Conservation (phyloP, 495 filamentous ascomycete genomes). For the Neurospora sp. region DNA sequence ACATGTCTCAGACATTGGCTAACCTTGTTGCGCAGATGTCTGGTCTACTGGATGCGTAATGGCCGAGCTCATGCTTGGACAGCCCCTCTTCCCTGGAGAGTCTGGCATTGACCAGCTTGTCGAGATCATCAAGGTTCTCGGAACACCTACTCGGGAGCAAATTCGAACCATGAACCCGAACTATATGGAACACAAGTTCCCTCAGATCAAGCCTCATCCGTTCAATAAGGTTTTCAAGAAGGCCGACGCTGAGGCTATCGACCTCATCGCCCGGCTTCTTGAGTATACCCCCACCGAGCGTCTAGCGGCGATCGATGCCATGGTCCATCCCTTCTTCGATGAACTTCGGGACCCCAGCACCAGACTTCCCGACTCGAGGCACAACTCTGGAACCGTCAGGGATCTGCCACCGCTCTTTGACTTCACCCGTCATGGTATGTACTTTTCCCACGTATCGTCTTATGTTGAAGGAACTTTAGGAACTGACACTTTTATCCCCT, state of each 20-base stretch:
- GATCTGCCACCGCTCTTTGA: conserved; percentile 87
- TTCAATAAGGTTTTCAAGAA: conserved; percentile 99
- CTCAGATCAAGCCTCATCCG: conserved; percentile 98
- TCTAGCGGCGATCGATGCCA: conserved; percentile 86
- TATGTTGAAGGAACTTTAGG: background rate
- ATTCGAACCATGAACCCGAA: conserved; percentile 99
- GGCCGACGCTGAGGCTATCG: conserved; percentile 85
- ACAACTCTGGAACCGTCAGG: conserved; percentile 60
- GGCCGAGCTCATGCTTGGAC: conserved; percentile 97
- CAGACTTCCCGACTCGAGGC: conserved; percentile 85
- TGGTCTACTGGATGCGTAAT: conserved; percentile 99
- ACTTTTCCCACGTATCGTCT: background rate
- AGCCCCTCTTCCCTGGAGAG: conserved; percentile 97
- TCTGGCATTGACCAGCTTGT: conserved; percentile 98
- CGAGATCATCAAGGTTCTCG: conserved; percentile 98
- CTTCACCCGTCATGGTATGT: conserved; percentile 84
- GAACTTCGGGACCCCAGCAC: conserved; percentile 85
- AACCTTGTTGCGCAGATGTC: conserved; percentile 55
- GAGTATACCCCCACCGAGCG: conserved; percentile 97
- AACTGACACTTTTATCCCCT: background rate
- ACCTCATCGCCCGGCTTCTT: conserved; percentile 83
- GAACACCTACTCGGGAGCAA: conserved; percentile 95
- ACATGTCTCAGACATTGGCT: conserved; percentile 5
- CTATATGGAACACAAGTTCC: conserved; percentile 99
- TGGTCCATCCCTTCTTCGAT: conserved; percentile 98